Evolutionary conservation across 129 eudicot species (phyloP).

Genomic region (Kitagawia praeruptora): DNA sequence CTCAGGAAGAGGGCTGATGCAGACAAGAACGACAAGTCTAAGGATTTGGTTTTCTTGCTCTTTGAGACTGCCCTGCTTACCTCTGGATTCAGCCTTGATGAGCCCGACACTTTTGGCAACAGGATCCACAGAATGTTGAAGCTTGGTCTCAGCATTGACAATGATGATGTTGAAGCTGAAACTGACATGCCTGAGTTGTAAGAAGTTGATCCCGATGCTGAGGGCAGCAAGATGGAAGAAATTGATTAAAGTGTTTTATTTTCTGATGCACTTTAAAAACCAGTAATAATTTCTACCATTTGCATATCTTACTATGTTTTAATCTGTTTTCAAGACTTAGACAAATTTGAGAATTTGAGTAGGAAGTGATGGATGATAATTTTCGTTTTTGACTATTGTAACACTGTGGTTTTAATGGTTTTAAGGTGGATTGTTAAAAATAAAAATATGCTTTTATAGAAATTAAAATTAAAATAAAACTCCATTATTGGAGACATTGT

Average conservation of each 20-base stretch:
- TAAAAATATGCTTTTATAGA: too few relatives aligned
- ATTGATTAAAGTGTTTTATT: slow-evolving; percentile 46
- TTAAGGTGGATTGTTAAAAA: neutral
- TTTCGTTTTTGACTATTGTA: neutral
- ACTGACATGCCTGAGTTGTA: slow-evolving; percentile 75
- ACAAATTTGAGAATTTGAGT: neutral
- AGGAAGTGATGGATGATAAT: neutral
- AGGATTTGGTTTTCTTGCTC: slow-evolving; percentile 83
- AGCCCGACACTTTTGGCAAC: slow-evolving; percentile 89
- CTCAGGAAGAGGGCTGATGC: too few relatives aligned
- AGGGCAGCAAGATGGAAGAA: slow-evolving; percentile 95
- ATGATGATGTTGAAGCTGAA: slow-evolving; percentile 57
- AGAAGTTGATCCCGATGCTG: slow-evolving; percentile 80
- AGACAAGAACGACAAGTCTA: too few relatives aligned
- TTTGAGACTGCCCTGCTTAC: slow-evolving; percentile 85
- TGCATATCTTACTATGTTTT: neutral
- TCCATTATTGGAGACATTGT: too few relatives aligned
- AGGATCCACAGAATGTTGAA: slow-evolving; percentile 93
- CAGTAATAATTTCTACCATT: neutral
- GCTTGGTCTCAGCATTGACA: slow-evolving; percentile 89
- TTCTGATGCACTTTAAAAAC: neutral
- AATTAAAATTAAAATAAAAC: too few relatives aligned
- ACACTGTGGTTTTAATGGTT: neutral
- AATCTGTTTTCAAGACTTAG: neutral
- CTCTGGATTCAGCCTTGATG: slow-evolving; percentile 93